A percentile compares a stretch with the other conserved stretches of the same genome.
These are phyloP conservation scores for Gossypium mustelinum DNA, from an alignment of 345 rosid genomes.

Conservation along the genomic window DNA sequence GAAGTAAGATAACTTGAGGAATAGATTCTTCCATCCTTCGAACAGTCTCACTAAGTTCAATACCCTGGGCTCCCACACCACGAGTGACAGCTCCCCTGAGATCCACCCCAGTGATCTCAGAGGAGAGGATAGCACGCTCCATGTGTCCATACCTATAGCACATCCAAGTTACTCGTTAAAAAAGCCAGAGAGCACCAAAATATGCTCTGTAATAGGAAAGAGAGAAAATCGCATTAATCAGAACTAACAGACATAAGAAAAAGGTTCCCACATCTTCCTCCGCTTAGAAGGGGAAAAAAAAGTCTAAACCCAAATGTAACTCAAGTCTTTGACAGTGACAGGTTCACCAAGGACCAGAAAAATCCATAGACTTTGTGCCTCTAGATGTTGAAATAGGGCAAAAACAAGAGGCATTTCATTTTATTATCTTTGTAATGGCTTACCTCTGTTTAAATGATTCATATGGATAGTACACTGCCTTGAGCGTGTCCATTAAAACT, in stretches of 20 bases:
- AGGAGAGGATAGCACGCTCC: conserved; percentile 87
- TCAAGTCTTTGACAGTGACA: not conserved
- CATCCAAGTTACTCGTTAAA: conserved; percentile 9
- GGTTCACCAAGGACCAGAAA: not conserved
- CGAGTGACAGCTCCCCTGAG: conserved; percentile 97
- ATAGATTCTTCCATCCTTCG: conserved; percentile 98
- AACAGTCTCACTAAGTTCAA: conserved; percentile 96
- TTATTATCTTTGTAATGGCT: conserved; percentile 22
- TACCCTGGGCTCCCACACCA: conserved; percentile 97
- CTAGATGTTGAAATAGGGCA: not conserved
- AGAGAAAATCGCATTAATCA: not conserved
- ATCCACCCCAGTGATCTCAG: conserved; percentile 89
- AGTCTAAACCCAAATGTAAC: not conserved
- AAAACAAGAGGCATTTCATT: not conserved
- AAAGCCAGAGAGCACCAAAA: conserved; percentile 4
- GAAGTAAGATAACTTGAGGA: conserved; percentile 86
- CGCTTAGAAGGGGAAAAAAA: not conserved
- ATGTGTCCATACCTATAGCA: conserved; percentile 78
- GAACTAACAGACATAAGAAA: conserved; percentile 15
- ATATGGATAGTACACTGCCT: conserved; percentile 83
- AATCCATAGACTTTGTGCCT: not conserved
- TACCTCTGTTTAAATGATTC: conserved; percentile 92
- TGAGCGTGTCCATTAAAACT: conserved; percentile 72
- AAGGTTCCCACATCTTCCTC: not conserved
- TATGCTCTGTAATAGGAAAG: conserved; percentile 6